Evolutionary conservation across 257 asterid species (phyloP), one percentile per base, ranked within the genome.

Genomic region (Gentiana macrophylla): DNA sequence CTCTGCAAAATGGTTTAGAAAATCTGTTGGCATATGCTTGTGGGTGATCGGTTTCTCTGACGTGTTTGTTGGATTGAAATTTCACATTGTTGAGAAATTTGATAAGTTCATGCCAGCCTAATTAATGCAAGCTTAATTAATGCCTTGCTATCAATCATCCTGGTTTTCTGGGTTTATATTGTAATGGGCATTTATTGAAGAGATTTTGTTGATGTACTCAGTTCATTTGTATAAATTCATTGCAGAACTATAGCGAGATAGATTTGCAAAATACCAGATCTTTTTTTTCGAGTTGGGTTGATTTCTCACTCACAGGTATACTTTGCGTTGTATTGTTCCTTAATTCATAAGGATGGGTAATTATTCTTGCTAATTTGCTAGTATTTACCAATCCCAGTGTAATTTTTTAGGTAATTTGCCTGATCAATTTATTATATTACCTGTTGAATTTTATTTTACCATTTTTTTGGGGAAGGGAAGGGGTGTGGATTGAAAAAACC

Each of bases 191-290:
- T 10, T 12, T 10, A 35, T 49, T 63, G 34, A 60, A 35, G 53
- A 37, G 12, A 37, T 4, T 49, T 49, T 55, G 24, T 3, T 4
- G 35, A 13, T 7, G 32, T 37, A 41, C 52, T 38, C 51, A 12
- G 37, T 35, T 47, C 32, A 44, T 12, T 12, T 13, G 47, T 48
- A 9, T 32, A 24, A 13, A 10, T 41, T 3, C 46, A 5, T 41
- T 41, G 9, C 46, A 5, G 46, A 41, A 41, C 2, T 8, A 24
- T 37, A 37, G 51, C 9, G 5, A 44, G 41, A 41, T 4, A 9
- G n/a, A 47, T 47, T 38, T 24, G 12, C 68, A 37, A 5, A 64
- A 41, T 56, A 62, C 10, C 55, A 47, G 11, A 12, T 5, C n/a
- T 15, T 15, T 53, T 34, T 10, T 37, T 50, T 12, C 49, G 53